Conservation (phyloP, 2,329 filamentous ascomycete genomes). For the Fusarium mangiferae region DNA sequence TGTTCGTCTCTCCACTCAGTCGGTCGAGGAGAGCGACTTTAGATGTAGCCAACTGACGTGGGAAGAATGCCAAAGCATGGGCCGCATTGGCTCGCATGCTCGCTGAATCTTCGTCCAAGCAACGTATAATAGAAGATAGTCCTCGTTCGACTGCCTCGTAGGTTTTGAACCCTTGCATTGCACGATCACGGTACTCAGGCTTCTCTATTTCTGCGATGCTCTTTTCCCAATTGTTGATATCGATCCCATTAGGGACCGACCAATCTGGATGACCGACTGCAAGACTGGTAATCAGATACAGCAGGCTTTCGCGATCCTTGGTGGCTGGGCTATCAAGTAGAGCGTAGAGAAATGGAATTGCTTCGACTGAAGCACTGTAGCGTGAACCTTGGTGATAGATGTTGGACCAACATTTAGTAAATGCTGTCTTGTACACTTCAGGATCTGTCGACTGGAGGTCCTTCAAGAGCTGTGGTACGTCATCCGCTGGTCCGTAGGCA, state of each 20-base stretch:
- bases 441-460: neutral
- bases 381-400: neutral
- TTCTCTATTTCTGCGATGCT: rapidly evolving
- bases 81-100: neutral
- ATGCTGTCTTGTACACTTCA: neutral
- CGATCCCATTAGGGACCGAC: neutral
- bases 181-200: rapidly evolving
- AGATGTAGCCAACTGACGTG: neutral
- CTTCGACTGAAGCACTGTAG: neutral
- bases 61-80: neutral
- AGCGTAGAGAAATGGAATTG: neutral
- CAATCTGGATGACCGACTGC: neutral
- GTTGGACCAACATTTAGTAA: neutral
- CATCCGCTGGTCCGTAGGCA: neutral
- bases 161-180: neutral
- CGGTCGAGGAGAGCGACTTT: rapidly evolving
- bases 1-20: rapidly evolving
- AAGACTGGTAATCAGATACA: neutral
- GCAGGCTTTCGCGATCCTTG: neutral
- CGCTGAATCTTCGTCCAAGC: rapidly evolving
- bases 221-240: neutral
- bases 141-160: neutral
- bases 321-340: neutral
- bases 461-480: neutral
- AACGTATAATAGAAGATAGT: neutral